phyloP scores from a whole-genome alignment of 2,329 filamentous ascomycete genomes.

The Tolypocladium tundrense region DNA sequence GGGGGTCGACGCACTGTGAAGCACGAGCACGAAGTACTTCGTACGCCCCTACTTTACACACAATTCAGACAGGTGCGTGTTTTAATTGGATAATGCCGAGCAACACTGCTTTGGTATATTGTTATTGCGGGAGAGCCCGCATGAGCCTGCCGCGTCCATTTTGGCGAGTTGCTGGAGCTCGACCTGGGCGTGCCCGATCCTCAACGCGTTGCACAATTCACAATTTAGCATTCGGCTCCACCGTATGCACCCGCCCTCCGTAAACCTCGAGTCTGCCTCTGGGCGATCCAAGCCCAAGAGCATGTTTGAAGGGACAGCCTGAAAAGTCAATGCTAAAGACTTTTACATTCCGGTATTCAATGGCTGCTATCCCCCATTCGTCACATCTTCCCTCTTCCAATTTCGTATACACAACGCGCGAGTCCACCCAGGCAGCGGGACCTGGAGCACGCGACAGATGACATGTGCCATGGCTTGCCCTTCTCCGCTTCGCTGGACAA shows the following conservation, averaged over 20 bases:
- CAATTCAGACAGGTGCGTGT: neutral
- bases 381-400: neutral
- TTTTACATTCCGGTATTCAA: neutral
- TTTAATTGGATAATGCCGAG: neutral
- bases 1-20: neutral
- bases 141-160: neutral
- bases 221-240: neutral
- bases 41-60: neutral
- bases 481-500: neutral
- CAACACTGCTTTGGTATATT: neutral
- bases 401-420: neutral
- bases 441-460: neutral
- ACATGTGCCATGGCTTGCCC: neutral
- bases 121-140: neutral
- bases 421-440: neutral
- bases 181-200: neutral
- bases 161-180: neutral
- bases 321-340: neutral
- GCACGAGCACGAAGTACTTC: too few species aligned
- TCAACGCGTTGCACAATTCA: neutral
- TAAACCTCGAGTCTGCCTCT: neutral
- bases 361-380: neutral
- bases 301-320: neutral
- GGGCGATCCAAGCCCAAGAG: neutral
- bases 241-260: neutral